Percentiles rank a stretch among this genome's conserved stretches.
phyloP scores from a whole-genome alignment of 2,329 filamentous ascomycete genomes.

The Calonectria pteridis region DNA sequence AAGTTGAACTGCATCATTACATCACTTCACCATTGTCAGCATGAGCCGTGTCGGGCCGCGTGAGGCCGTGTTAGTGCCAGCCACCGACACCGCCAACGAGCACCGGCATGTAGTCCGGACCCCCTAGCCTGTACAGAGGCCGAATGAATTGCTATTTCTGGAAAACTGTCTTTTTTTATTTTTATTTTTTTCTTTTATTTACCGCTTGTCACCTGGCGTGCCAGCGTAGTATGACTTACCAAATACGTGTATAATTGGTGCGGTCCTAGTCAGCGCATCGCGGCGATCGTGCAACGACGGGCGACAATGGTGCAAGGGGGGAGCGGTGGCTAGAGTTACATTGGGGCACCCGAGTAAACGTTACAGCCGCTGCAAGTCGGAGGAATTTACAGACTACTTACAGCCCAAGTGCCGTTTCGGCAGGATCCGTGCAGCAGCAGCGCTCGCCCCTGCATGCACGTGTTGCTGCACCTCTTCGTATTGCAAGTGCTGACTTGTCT shows the following conservation, averaged over 20 bases:
- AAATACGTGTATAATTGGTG: not conserved
- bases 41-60: not conserved
- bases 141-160: not conserved
- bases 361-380: not conserved
- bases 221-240: not conserved
- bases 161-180: not conserved
- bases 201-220: not conserved
- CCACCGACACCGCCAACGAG: not conserved
- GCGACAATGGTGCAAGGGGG: not conserved
- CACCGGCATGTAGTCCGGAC: no score
- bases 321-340: not conserved
- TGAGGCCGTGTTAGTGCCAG: not conserved
- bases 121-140: no score
- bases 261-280: not conserved
- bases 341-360: not conserved
- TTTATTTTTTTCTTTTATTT: no score
- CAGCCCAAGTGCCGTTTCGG: not conserved
- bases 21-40: not conserved
- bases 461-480: not conserved
- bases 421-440: not conserved
- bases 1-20: not conserved
- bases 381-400: not conserved
- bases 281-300: not conserved
- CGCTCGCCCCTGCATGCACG: constrained; percentile 9
- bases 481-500: not conserved